phyloP scores from a whole-genome alignment of 2,329 filamentous ascomycete species.

The Epichloe typhina region DNA sequence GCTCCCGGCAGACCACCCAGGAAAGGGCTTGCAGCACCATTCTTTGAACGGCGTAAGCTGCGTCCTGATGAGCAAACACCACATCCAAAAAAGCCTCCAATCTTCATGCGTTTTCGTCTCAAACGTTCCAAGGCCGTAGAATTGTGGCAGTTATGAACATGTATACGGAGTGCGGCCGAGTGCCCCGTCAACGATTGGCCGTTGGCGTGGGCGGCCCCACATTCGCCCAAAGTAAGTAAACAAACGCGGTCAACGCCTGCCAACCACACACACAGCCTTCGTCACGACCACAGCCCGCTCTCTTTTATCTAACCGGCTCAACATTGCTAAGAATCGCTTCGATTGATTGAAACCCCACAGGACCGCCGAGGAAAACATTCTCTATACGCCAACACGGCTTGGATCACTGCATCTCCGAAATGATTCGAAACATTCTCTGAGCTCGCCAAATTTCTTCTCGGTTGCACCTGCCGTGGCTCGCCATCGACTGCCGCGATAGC shows the following conservation, averaged over 20 bases:
- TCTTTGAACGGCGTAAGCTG: no score
- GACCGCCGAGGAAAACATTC: background rate
- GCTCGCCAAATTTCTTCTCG: background rate
- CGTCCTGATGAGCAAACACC: no score
- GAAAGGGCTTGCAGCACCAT: no score
- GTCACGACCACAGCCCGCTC: background rate
- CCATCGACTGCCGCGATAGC: background rate
- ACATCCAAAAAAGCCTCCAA: no score
- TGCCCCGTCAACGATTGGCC: background rate
- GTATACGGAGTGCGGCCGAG: no score
- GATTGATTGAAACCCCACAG: background rate
- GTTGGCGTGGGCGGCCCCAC: constrained; percentile 2
- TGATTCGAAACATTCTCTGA: background rate
- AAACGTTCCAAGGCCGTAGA: no score
- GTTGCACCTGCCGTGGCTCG: background rate
- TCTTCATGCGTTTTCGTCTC: no score
- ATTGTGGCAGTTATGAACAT: no score
- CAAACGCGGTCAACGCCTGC: constrained; percentile 15
- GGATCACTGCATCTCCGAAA: background rate
- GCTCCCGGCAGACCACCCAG: no score
- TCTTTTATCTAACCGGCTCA: background rate
- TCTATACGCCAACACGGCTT: background rate
- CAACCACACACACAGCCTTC: background rate
- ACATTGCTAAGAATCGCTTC: background rate
- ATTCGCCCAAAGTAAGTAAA: constrained; percentile 15